Percentiles rank a stretch among this genome's conserved stretches.
These are phyloP conservation scores for Clitoria ternatea DNA, from an alignment of 306 rosid species.

Conservation along the genomic window DNA sequence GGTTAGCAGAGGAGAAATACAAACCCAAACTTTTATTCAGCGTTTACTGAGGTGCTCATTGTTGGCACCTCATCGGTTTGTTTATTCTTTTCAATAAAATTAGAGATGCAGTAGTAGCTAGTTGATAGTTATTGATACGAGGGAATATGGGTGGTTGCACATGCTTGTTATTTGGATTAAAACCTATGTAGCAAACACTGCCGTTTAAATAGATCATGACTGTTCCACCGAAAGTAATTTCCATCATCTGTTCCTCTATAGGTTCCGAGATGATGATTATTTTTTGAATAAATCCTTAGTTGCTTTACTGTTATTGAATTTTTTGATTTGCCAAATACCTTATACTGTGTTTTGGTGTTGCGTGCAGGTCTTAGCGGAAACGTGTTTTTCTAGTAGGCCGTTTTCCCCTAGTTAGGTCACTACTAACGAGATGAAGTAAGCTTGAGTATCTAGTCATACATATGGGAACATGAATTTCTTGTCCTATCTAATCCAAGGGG, in stretches of 20 bases:
- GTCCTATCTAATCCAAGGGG: not conserved
- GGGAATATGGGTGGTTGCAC: not conserved
- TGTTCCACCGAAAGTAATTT: not conserved
- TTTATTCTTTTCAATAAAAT: not conserved
- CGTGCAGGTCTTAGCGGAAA: constrained; percentile 25
- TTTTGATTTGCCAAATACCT: constrained; percentile 16
- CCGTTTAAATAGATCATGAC: not conserved
- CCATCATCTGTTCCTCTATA: not conserved
- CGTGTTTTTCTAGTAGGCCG: not conserved
- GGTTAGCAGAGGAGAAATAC: not conserved
- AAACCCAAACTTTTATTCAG: not conserved
- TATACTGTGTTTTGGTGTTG: constrained; percentile 4
- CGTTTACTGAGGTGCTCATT: not conserved
- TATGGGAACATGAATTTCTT: constrained; percentile 24
- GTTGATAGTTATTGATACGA: too few species aligned
- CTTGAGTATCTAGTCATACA: constrained; percentile 12
- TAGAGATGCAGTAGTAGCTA: not conserved
- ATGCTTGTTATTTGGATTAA: not conserved
- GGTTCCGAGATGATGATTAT: not conserved
- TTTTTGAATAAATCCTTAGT: not conserved
- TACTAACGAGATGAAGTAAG: constrained; percentile 33
- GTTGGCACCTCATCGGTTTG: not conserved
- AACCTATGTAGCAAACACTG: not conserved
- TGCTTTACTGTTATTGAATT: not conserved
- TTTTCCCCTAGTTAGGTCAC: constrained; percentile 16